Conservation (phyloP, 768 basidiomycete species). For the Mycena latifolia region DNA sequence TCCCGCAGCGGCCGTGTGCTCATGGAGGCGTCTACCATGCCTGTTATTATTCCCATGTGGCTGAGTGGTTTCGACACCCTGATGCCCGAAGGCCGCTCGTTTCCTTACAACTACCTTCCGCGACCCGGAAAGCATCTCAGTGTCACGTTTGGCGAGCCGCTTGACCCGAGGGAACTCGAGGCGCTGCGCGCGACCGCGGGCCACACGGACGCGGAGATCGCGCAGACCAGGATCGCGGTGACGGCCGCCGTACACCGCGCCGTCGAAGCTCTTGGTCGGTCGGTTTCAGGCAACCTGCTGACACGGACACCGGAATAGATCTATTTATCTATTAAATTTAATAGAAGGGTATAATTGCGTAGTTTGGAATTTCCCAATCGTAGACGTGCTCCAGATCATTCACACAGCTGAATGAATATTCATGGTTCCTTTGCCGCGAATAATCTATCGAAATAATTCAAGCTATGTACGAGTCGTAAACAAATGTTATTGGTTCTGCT, state of each 20-base stretch:
- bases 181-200: slow-evolving; percentile 29
- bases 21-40: slow-evolving; percentile 69
- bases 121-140: slow-evolving; percentile 71
- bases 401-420: too few species aligned
- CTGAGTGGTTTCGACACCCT: slow-evolving; percentile 91
- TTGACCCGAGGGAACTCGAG: slow-evolving; percentile 58
- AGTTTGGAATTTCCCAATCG: too few species aligned
- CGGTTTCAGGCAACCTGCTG: slow-evolving; percentile 57
- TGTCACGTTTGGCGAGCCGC: slow-evolving; percentile 85
- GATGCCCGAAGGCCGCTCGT: slow-evolving; percentile 88
- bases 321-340: slow-evolving; percentile 13
- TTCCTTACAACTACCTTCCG: slow-evolving; percentile 81
- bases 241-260: slow-evolving; percentile 65
- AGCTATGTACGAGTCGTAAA: too few species aligned
- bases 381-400: too few species aligned
- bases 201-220: slow-evolving; percentile 43
- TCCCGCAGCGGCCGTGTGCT: slow-evolving; percentile 81
- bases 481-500: slow-evolving; percentile 15
- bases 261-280: slow-evolving; percentile 67
- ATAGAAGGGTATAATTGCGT: not conserved
- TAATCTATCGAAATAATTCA: too few species aligned
- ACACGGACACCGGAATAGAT: slow-evolving; percentile 30
- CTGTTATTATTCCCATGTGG: slow-evolving; percentile 94
- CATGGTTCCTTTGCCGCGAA: too few species aligned
- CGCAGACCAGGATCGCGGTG: slow-evolving; percentile 62